These are phyloP conservation scores for Xylaria sp. DNA, from an alignment of 2,329 filamentous ascomycete genomes.

Conservation along the genomic window DNA sequence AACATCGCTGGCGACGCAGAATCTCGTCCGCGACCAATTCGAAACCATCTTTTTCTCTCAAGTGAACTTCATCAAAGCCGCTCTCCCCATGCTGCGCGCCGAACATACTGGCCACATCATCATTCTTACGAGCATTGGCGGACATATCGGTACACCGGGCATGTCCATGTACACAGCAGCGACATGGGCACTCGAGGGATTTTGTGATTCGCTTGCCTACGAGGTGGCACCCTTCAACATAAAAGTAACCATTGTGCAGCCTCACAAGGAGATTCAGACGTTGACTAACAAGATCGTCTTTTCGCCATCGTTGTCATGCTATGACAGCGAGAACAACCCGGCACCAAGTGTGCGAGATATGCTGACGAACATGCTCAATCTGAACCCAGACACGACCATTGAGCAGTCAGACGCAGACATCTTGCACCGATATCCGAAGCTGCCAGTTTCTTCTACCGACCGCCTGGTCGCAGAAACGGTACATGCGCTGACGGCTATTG, in stretches of 20 bases:
- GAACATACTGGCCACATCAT: slow-evolving; percentile 90
- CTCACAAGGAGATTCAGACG: slow-evolving; percentile 88
- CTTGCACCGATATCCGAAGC: slow-evolving; percentile 73
- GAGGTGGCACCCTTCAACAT: slow-evolving; percentile 97
- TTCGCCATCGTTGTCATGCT: slow-evolving; percentile 72
- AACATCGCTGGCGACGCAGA: slow-evolving; percentile 72
- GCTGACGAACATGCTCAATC: slow-evolving; percentile 77
- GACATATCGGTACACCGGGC: slow-evolving; percentile 90
- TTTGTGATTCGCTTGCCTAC: slow-evolving; percentile 93
- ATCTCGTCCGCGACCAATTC: slow-evolving; percentile 87
- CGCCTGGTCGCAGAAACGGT: slow-evolving; percentile 86
- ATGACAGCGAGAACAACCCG: slow-evolving; percentile 71
- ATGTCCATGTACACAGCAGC: slow-evolving; percentile 90
- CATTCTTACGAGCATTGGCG: slow-evolving; percentile 85
- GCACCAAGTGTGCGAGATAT: slow-evolving; percentile 86
- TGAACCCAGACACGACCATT: slow-evolving; percentile 69
- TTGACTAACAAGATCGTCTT: slow-evolving; percentile 87
- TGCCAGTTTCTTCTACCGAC: slow-evolving; percentile 72
- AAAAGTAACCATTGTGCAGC: slow-evolving; percentile 94
- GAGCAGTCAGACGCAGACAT: slow-evolving; percentile 51
- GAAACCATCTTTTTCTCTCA: slow-evolving; percentile 95
- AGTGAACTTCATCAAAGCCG: slow-evolving; percentile 92
- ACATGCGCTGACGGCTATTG: slow-evolving; percentile 87
- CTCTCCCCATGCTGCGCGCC: slow-evolving; percentile 77
- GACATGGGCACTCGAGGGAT: slow-evolving; percentile 94